phyloP scores from a whole-genome alignment of 1,139 yeast species.

The Lipomyces yarrowii region DNA sequence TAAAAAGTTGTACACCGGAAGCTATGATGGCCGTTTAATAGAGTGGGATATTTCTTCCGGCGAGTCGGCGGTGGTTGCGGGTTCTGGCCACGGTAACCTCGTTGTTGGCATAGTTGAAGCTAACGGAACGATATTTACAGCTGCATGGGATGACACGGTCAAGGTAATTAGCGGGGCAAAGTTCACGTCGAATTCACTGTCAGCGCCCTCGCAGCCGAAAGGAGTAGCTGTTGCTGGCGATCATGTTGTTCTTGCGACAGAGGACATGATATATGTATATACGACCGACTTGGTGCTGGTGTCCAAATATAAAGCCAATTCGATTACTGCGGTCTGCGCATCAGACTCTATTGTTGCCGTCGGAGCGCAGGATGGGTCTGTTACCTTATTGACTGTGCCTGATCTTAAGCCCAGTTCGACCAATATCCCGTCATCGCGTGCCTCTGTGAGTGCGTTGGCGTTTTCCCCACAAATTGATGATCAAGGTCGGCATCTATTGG shows the following conservation, averaged over 20 bases:
- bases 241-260: constrained; percentile 20
- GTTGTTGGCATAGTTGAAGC: constrained; percentile 50
- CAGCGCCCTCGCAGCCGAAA: constrained; percentile 26
- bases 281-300: constrained; percentile 2
- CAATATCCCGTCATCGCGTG: constrained; percentile 55
- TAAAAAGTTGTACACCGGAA: constrained; percentile 59
- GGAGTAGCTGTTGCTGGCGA: constrained; percentile 20
- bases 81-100: constrained; percentile 58
- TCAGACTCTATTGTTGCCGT: constrained; percentile 37
- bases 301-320: constrained; percentile 8
- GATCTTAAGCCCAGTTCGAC: constrained; percentile 20
- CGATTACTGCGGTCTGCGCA: constrained; percentile 22
- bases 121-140: constrained; percentile 49
- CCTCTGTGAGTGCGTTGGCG: constrained; percentile 63
- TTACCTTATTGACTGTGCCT: constrained; percentile 32
- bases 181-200: constrained; percentile 1
- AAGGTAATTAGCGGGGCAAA: constrained; percentile 47
- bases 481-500: constrained; percentile 56
- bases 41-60: constrained; percentile 54
- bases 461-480: constrained; percentile 60
- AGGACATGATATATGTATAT: constrained; percentile 7
- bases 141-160: constrained; percentile 91
- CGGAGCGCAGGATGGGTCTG: constrained; percentile 24
- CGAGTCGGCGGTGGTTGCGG: constrained; percentile 45
- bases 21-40: constrained; percentile 77